A percentile compares a stretch with the other conserved stretches of the same genome.
Evolutionary conservation across 148 eudicot genomes (phyloP).

Genomic region (Chenopodium suecicum): DNA sequence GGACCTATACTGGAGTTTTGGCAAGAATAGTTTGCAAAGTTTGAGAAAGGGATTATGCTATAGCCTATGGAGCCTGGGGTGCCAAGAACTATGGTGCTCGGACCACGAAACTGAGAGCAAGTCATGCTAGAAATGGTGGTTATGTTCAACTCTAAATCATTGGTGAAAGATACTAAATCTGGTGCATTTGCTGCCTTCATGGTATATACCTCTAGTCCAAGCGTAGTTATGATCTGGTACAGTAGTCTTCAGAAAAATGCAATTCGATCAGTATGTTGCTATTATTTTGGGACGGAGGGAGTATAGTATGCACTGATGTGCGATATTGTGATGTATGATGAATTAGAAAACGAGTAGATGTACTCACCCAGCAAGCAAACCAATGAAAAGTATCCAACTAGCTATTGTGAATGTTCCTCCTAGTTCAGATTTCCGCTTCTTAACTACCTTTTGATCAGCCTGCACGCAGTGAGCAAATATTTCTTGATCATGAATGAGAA

Average conservation of each 20-base stretch:
- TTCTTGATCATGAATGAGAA: no score
- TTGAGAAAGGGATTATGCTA: conserved; percentile 44
- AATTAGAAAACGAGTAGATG: background rate
- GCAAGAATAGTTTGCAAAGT: conserved; percentile 68
- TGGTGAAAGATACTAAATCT: conserved; percentile 61
- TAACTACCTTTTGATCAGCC: conserved; percentile 72
- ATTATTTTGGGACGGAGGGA: background rate
- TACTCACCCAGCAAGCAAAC: conserved; percentile 78
- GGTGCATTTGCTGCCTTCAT: conserved; percentile 76
- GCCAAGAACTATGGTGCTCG: conserved; percentile 51
- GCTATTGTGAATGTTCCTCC: conserved; percentile 89
- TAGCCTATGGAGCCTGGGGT: conserved; percentile 60
- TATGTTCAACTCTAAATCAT: conserved; percentile 72
- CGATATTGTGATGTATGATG: background rate
- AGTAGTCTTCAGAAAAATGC: conserved; percentile 45
- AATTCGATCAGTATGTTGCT: background rate
- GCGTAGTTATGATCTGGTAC: conserved; percentile 57
- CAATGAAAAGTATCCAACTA: conserved; percentile 86
- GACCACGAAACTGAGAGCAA: conserved; percentile 64
- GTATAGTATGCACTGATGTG: background rate
- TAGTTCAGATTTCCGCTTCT: conserved; percentile 85
- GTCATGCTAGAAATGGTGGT: conserved; percentile 79
- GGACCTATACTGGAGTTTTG: conserved; percentile 70
- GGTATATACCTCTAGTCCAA: conserved; percentile 63
- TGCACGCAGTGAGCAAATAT: conserved; percentile 6